phyloP scores from a whole-genome alignment of 1,284 basidiomycete species.

The Pascua sp. region DNA sequence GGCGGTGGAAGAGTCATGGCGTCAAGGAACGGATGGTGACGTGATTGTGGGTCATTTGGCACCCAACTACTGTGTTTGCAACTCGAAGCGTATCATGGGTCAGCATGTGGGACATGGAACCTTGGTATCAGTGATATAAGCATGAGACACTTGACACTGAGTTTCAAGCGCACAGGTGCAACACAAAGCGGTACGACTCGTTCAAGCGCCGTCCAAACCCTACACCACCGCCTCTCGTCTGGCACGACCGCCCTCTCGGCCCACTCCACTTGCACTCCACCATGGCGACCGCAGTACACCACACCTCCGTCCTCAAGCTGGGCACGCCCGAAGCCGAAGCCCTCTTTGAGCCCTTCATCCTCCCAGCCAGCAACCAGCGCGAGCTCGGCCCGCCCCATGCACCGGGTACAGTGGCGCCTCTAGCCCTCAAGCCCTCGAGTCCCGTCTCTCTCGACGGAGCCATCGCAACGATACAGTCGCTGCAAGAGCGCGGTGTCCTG shows the following conservation, averaged over 20 bases:
- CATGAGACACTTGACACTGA: no score
- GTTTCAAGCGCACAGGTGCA: no score
- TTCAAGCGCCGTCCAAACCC: no score
- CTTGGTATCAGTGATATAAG: no score
- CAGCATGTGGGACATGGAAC: no score
- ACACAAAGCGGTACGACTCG: no score
- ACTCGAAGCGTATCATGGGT: no score
- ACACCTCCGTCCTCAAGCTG: background rate
- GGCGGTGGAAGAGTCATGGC: no score
- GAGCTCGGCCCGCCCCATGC: slow-evolving; percentile 60
- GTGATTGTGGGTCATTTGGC: no score
- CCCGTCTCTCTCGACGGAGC: slow-evolving; percentile 5
- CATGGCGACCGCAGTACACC: slow-evolving; percentile 4
- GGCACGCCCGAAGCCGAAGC: background rate
- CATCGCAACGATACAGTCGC: background rate
- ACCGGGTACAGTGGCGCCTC: slow-evolving; percentile 2
- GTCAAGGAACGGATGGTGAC: no score
- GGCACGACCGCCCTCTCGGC: no score
- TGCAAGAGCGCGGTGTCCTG: slow-evolving; percentile 4
- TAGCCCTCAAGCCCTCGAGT: slow-evolving; percentile 6
- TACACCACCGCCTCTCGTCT: slow-evolving; percentile 20
- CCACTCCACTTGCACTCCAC: slow-evolving; percentile 22
- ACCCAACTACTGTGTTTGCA: no score
- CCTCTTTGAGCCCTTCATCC: slow-evolving; percentile 10
- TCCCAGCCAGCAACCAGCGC: slow-evolving; percentile 73